Evolutionary conservation across 2,329 filamentous ascomycete genomes (phyloP).

Genomic region (Trichoderma cornu-damae): DNA sequence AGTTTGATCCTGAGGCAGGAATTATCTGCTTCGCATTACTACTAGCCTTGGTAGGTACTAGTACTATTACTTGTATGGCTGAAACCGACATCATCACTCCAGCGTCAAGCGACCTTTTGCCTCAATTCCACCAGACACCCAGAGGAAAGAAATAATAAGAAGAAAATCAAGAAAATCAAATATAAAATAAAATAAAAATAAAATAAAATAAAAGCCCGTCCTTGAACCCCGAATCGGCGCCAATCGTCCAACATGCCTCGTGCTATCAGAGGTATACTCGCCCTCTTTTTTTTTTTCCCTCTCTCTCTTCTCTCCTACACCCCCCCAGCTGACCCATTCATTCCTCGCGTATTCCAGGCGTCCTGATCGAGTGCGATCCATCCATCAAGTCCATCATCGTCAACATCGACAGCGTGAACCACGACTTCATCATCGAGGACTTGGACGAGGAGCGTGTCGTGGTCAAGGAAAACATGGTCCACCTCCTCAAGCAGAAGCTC

Average conservation of each 20-base stretch:
- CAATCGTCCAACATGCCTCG: conserved; percentile 45
- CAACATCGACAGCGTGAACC: conserved; percentile 64
- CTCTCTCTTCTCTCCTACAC: background rate
- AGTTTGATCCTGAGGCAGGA: too few species aligned
- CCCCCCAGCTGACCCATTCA: conserved; percentile 7
- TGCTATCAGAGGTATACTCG: conserved; percentile 47
- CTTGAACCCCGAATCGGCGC: background rate
- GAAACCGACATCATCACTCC: background rate
- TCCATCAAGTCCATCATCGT: conserved; percentile 82
- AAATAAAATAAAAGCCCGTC: too few species aligned
- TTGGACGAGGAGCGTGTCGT: conserved; percentile 72
- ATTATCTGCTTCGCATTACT: too few species aligned
- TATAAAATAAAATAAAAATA: too few species aligned
- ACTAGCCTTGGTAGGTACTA: too few species aligned
- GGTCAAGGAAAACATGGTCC: conserved; percentile 68
- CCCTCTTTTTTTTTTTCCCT: too few species aligned
- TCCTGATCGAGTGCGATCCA: conserved; percentile 77
- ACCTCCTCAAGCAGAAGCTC: conserved; percentile 60
- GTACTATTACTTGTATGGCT: too few species aligned
- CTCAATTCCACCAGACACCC: too few species aligned
- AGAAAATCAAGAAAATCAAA: too few species aligned
- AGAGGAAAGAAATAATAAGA: too few species aligned
- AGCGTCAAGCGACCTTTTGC: too few species aligned
- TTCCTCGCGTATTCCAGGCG: conserved; percentile 43
- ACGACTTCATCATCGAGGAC: conserved; percentile 75